Percentiles rank a stretch among this genome's conserved stretches.
phyloP scores from a whole-genome alignment of 2,329 filamentous ascomycete genomes.

The Trichoderma citrinoviride region DNA sequence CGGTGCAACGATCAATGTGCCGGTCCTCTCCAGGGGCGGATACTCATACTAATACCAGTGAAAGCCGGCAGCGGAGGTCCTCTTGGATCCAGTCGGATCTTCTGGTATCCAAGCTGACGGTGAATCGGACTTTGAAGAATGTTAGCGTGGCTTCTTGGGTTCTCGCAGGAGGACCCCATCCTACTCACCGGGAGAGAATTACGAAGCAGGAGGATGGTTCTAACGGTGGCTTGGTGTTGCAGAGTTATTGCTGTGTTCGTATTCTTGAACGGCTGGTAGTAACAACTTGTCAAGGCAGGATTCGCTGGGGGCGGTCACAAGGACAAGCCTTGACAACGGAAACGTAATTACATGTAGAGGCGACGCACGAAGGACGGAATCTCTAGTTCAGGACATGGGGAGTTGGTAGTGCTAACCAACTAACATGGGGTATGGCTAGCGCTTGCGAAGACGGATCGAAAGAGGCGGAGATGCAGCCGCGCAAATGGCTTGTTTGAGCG shows the following conservation, averaged over 20 bases:
- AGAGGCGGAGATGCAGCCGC: background rate
- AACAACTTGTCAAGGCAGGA: constrained; percentile 5
- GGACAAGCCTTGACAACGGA: background rate
- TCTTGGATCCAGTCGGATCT: background rate
- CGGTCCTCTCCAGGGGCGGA: background rate
- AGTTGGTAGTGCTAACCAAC: background rate
- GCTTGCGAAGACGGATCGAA: background rate
- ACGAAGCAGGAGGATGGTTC: constrained; percentile 1
- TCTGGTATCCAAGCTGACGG: background rate
- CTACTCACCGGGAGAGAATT: constrained; percentile 5
- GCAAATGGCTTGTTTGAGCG: background rate
- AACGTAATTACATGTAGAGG: background rate
- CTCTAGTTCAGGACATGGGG: background rate
- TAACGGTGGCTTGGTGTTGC: background rate
- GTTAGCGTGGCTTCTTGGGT: background rate
- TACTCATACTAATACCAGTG: background rate
- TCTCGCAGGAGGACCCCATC: background rate
- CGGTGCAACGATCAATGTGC: background rate
- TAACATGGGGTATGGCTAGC: background rate
- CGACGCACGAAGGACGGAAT: no score
- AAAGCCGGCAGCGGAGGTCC: background rate
- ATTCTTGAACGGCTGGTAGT: background rate
- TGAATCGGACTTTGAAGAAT: background rate
- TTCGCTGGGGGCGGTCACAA: constrained; percentile 8
- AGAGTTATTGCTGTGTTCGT: background rate